Evolutionary conservation across 139 green algal genomes (phyloP), one percentile per base, ranked within the genome.

Genomic region (Edaphochlamys debaryana): DNA sequence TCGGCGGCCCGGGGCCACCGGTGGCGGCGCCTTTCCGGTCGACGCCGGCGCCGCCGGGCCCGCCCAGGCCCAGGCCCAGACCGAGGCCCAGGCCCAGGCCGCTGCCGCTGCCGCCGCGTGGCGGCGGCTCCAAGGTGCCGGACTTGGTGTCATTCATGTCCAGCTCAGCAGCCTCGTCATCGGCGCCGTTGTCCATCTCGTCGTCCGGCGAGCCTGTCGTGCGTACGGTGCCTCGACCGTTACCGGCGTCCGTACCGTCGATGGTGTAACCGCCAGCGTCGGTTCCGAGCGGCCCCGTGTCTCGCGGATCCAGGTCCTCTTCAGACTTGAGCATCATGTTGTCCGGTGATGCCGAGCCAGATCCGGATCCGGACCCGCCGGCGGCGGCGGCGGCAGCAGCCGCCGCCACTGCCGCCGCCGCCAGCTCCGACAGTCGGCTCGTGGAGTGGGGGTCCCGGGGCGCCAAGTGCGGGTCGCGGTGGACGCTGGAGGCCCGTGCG

Each of bases 381-480:
- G 40, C n/a, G 29, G 40, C 60, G 54, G 56, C 73, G 9, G 38
- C 56, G 40, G 60, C 75, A 15, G 37, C 73, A 6, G 64, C 64
- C 15, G n/a, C 63, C 15, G 63, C 63, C 25, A 20, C 63, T 2
- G 72, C 72, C 4, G 56, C 73, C 0, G 73, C 52, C 15, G 58
- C 73, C 13, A 81, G 60, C 75, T 81, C 75, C 0, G 38, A 40
- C 40, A 81, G 40, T 0, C 75, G 75, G 30, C 42, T n/a, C n/a
- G n/a, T n/a, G n/a, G n/a, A n/a, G n/a, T n/a, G n/a, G n/a, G n/a
- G n/a, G n/a, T n/a, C n/a, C n/a, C n/a, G n/a, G n/a, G n/a, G n/a
- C n/a, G n/a, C n/a, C n/a, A n/a, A n/a, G n/a, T n/a, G n/a, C n/a
- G n/a, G n/a, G n/a, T n/a, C n/a, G n/a, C n/a, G n/a, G n/a, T n/a